Evolutionary conservation across 1,284 basidiomycete genomes (phyloP), one percentile per base, ranked within the genome.

Genomic region (Microbotryum intermedium): DNA sequence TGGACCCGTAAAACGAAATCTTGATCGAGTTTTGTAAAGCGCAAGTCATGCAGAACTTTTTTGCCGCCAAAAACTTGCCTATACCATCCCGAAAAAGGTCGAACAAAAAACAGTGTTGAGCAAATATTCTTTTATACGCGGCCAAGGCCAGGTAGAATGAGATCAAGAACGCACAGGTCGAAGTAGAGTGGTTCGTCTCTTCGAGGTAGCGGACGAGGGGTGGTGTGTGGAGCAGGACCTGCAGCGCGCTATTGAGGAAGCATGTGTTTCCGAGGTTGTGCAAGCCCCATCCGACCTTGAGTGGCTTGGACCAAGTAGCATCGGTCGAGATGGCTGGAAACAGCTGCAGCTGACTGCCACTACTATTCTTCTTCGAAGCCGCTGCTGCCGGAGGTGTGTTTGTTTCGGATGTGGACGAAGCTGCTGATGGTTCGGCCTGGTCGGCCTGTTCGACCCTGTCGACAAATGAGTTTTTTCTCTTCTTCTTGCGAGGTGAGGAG

Each of bases 221-320:
- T 10, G 93, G 86, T 0, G 94, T 97, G 74, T 98, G 93, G 23
- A 97, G 77, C 53, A 98, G 80, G 69, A 91, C 90, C 77, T 99
- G 95, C 60, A 98, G 77, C 39, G 88, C 89, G 66, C 90, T 92
- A 76, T 99, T 99, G 70, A 97, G 79, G 76, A 97, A 99, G 76
- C 95, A 99, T 1, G 91, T 95, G 74, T 97, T 98, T 53, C 91
- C 91, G n/a, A 79, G 84, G 76, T 99, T 99, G 71, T 83, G 79
- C 43, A 98, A 78, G 1, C 94, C 94, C 0, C 74, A 74, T 23
- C 81, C 87, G 60, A 81, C 74, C 72, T 50, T 56, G 55, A 56
- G 53, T n/a, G 55, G 45, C 25, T 58, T 57, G 7, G 63, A 57
- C 72, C 68, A 73, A 18, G 60, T 44, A 23, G 56, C 58, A 10